phyloP scores from a whole-genome alignment of 768 basidiomycete genomes.

The Coprinopsis marcescibilis region DNA sequence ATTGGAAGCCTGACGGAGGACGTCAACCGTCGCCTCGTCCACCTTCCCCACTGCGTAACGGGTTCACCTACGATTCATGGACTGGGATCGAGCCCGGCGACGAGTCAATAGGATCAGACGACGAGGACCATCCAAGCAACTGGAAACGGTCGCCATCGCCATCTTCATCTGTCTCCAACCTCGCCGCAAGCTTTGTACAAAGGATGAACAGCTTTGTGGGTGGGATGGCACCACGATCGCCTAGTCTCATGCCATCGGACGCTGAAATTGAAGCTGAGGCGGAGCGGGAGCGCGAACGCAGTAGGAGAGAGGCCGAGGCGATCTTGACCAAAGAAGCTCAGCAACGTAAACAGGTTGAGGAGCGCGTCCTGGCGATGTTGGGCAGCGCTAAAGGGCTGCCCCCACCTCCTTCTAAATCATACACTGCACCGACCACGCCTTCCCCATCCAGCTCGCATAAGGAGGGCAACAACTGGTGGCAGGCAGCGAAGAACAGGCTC shows the following conservation, averaged over 20 bases:
- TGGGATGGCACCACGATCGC: constrained; percentile 39
- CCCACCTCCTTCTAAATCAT: constrained; percentile 58
- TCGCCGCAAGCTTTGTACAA: constrained; percentile 71
- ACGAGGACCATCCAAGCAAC: constrained; percentile 24
- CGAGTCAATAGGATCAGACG: constrained; percentile 33
- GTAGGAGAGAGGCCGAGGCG: constrained; percentile 70
- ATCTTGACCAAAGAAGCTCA: constrained; percentile 70
- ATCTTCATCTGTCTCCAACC: constrained; percentile 63
- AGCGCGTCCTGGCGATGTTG: constrained; percentile 74
- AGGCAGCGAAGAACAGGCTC: constrained; percentile 64
- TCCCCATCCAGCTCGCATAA: constrained; percentile 63
- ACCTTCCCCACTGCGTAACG: constrained; percentile 69
- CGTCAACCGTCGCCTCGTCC: constrained; percentile 43
- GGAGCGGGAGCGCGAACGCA: constrained; percentile 67
- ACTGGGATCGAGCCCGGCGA: constrained; percentile 54
- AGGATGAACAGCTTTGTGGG: constrained; percentile 65
- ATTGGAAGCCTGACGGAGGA: constrained; percentile 32
- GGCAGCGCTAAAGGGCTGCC: constrained; percentile 41
- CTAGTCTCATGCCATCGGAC: constrained; percentile 48
- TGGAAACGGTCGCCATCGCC: constrained; percentile 53
- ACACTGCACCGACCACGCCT: constrained; percentile 58
- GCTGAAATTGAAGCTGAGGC: constrained; percentile 82
- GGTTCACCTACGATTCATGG: constrained; percentile 47
- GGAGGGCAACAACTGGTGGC: constrained; percentile 67
- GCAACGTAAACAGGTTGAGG: constrained; percentile 63